Evolutionary conservation across 2,329 filamentous ascomycete species (phyloP).

Genomic region (Xylariaceae sp.): DNA sequence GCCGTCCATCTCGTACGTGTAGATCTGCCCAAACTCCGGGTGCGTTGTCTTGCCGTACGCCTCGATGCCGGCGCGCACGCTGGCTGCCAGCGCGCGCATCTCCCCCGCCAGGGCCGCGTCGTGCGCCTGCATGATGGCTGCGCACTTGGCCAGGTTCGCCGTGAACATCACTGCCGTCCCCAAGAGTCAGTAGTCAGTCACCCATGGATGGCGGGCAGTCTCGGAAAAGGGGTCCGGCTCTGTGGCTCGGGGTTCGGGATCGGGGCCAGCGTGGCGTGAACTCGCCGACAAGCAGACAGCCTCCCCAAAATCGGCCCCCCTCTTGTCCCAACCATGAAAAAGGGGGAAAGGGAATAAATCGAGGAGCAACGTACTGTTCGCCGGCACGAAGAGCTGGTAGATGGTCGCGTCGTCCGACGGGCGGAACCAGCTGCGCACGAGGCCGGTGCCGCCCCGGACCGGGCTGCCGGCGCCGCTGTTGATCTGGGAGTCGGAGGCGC

Average conservation of each 20-base stretch:
- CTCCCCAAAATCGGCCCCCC: no score
- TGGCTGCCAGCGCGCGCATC: conserved; percentile 46
- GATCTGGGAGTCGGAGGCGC: conserved; percentile 64
- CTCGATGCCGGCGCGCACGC: conserved; percentile 57
- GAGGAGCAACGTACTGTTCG: no score
- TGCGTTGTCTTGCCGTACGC: conserved; percentile 59
- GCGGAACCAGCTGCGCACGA: conserved; percentile 70
- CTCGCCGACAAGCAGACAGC: no score
- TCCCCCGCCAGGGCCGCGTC: conserved; percentile 27
- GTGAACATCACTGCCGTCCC: conserved; percentile 65
- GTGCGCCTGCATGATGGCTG: conserved; percentile 26
- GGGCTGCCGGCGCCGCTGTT: conserved; percentile 66
- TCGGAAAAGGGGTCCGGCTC: no score
- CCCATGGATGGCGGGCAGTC: no score
- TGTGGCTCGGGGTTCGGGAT: no score
- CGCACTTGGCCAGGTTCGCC: conserved; percentile 39
- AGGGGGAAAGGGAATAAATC: no score
- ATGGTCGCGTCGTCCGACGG: conserved; percentile 75
- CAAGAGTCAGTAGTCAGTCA: no score
- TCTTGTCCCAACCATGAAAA: no score
- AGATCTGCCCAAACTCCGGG: conserved; percentile 54
- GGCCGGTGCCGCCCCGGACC: conserved; percentile 57
- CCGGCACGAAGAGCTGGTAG: conserved; percentile 69
- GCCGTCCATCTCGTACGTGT: conserved; percentile 61
- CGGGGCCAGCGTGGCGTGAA: no score